Conservation (phyloP, 2,329 filamentous ascomycete species). For the Lasiodiplodia theobromae region DNA sequence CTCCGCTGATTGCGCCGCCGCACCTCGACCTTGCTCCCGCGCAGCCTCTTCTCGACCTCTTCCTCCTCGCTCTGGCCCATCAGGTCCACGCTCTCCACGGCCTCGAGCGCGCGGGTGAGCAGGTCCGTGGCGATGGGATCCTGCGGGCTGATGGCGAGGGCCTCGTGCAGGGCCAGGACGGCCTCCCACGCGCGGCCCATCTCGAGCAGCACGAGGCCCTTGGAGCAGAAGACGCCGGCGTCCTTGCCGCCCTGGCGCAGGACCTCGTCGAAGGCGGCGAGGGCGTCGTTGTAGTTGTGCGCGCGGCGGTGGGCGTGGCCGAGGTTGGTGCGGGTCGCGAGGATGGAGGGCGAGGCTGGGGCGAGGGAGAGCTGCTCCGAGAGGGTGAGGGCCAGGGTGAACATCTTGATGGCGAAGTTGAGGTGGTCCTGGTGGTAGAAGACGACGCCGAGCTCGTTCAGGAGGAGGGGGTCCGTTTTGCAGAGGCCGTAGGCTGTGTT, state of each 20-base stretch:
- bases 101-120: conserved; percentile 69
- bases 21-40: conserved; percentile 22
- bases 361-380: conserved; percentile 84
- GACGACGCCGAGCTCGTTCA: conserved; percentile 97
- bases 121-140: conserved; percentile 83
- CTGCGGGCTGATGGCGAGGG: conserved; percentile 78
- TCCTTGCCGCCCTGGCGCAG: conserved; percentile 83
- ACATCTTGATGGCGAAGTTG: conserved; percentile 77
- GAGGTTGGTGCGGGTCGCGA: conserved; percentile 85
- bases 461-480: conserved; percentile 82
- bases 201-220: conserved; percentile 85
- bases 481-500: conserved; percentile 86
- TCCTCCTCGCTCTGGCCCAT: conserved; percentile 34
- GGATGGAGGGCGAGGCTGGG: conserved; percentile 71
- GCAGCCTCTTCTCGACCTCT: conserved; percentile 27
- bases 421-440: conserved; percentile 88
- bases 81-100: conserved; percentile 33
- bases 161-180: conserved; percentile 82
- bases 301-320: conserved; percentile 84
- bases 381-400: conserved; percentile 77
- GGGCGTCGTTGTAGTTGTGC: conserved; percentile 71
- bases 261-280: conserved; percentile 86
- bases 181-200: conserved; percentile 77
- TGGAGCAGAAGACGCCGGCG: conserved; percentile 77
- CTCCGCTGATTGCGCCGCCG: conserved; percentile 17